Evolutionary conservation across 2,329 filamentous ascomycete species (phyloP).

Genomic region (Fusarium annulatum): DNA sequence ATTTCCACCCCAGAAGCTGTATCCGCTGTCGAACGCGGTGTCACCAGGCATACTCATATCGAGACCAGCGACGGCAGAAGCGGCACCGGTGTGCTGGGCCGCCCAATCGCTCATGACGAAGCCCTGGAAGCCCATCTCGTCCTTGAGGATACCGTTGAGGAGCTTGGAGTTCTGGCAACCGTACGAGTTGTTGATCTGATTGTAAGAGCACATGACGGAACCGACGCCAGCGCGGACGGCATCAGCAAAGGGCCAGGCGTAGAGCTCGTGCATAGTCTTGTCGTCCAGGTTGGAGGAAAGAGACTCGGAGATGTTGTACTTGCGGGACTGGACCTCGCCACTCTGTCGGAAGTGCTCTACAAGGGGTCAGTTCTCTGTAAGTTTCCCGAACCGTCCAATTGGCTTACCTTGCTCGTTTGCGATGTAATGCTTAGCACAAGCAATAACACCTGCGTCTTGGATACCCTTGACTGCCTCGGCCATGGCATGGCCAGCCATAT

Average conservation of each 20-base stretch:
- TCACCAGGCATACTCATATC: constrained; percentile 95
- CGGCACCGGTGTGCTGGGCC: constrained; percentile 76
- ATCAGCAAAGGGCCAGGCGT: constrained; percentile 82
- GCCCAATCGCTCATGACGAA: constrained; percentile 86
- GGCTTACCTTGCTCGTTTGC: constrained; percentile 72
- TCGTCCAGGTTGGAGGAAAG: constrained; percentile 74
- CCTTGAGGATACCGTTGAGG: constrained; percentile 80
- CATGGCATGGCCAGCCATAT: constrained; percentile 77
- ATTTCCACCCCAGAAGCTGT: constrained; percentile 86
- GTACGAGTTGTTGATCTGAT: constrained; percentile 84
- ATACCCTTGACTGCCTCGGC: constrained; percentile 81
- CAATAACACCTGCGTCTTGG: constrained; percentile 83
- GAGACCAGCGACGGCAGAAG: constrained; percentile 75
- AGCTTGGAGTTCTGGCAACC: constrained; percentile 82
- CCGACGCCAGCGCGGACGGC: constrained; percentile 75
- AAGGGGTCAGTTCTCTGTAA: not conserved
- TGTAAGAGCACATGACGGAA: constrained; percentile 75
- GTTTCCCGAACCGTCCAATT: accelerated
- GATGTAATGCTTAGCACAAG: constrained; percentile 83
- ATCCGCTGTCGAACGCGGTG: constrained; percentile 77
- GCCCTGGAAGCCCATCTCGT: constrained; percentile 83
- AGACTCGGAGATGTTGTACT: constrained; percentile 71
- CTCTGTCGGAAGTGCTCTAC: constrained; percentile 77
- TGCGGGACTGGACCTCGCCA: constrained; percentile 62
- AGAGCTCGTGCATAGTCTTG: constrained; percentile 79